phyloP scores from a whole-genome alignment of 2,329 filamentous ascomycete species.

The Fusarium sacchari region DNA sequence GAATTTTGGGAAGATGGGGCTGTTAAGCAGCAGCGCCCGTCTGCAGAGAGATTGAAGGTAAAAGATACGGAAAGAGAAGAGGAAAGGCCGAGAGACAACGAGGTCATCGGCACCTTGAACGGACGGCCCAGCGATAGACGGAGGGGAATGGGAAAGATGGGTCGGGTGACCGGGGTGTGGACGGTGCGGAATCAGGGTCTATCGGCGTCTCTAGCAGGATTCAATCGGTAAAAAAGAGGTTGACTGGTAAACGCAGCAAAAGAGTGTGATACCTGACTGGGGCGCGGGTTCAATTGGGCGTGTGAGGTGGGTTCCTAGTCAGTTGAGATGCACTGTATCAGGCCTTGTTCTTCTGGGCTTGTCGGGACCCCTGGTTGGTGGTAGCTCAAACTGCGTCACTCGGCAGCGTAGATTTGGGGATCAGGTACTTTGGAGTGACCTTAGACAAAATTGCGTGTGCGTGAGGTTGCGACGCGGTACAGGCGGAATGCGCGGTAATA shows the following conservation, averaged over 20 bases:
- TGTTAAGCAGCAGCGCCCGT: conserved; percentile 79
- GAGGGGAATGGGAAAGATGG: conserved; percentile 41
- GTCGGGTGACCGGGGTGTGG: conserved; percentile 45
- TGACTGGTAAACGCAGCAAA: conserved; percentile 14
- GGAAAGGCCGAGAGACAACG: conserved; percentile 37
- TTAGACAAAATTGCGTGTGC: conserved; percentile 24
- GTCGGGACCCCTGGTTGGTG: conserved; percentile 36
- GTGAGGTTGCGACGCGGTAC: conserved; percentile 15
- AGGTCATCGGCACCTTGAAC: conserved; percentile 46
- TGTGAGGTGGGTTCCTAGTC: conserved; percentile 27
- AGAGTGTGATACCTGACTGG: conserved; percentile 28
- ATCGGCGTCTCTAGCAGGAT: conserved; percentile 16
- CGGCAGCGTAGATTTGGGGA: conserved; percentile 25
- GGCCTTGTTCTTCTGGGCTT: conserved; percentile 11
- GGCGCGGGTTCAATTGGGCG: conserved; percentile 26
- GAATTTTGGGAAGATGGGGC: conserved; percentile 87
- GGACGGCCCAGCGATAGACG: conserved; percentile 40
- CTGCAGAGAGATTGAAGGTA: conserved; percentile 56
- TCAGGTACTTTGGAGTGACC: conserved; percentile 43
- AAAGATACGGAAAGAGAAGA: conserved; percentile 46
- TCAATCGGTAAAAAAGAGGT: conserved; percentile 11
- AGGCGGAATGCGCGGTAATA: conserved; percentile 30
- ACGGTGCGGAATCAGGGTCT: conserved; percentile 38
- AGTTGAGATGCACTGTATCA: conserved; percentile 25
- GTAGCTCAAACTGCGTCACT: conserved; percentile 38